Conservation (phyloP, 1,284 basidiomycete genomes). For the Gymnopus androsaceus region DNA sequence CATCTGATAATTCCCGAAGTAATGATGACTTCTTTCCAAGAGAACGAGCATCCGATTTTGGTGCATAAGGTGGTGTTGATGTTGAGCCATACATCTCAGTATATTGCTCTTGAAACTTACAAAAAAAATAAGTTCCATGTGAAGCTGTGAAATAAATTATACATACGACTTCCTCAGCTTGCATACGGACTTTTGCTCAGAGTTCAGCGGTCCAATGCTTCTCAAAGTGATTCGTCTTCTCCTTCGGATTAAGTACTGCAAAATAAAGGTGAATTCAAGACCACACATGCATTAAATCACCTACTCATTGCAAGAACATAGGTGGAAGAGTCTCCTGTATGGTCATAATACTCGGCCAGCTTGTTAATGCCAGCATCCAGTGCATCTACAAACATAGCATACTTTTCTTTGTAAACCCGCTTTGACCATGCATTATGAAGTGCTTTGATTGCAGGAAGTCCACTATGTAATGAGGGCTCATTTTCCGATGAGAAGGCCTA, state of each 20-base stretch:
- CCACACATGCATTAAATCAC: constrained; percentile 11
- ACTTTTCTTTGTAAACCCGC: background rate
- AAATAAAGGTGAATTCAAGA: background rate
- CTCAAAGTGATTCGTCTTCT: constrained; percentile 28
- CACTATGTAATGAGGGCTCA: constrained; percentile 30
- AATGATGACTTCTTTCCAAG: background rate
- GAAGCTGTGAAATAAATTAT: background rate
- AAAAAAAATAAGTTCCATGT: background rate
- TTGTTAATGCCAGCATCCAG: constrained; percentile 30
- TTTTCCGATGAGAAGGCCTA: constrained; percentile 42
- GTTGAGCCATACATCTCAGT: background rate
- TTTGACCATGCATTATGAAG: constrained; percentile 33
- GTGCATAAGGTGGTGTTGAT: background rate
- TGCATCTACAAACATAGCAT: constrained; percentile 21
- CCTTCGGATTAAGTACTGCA: constrained; percentile 30
- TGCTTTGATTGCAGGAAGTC: constrained; percentile 35
- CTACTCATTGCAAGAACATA: constrained; percentile 36
- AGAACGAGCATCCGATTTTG: background rate
- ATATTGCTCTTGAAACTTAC: constrained; percentile 3
- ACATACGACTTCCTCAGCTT: constrained; percentile 25
- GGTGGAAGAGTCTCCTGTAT: constrained; percentile 29
- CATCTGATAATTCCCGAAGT: background rate
- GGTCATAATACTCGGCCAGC: constrained; percentile 34
- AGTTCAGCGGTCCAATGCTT: constrained; percentile 28
- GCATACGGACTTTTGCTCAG: constrained; percentile 16